Percentiles rank a stretch among this genome's conserved stretches.
Conservation (phyloP, 805 yeast species). For the Wickerhamiella bombiphila region DNA sequence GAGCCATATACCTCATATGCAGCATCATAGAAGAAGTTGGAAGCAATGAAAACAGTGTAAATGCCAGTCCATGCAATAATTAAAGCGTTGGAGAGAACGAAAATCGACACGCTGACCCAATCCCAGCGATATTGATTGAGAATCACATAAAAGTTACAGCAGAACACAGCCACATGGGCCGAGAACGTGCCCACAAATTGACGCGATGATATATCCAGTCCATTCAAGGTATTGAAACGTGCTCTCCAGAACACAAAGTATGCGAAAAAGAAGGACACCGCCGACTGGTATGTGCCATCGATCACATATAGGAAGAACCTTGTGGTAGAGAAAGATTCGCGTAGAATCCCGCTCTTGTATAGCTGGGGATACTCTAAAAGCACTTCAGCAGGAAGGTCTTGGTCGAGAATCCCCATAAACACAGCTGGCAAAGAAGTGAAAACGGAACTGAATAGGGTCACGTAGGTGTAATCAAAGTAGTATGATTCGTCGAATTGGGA, state of each 20-base stretch:
- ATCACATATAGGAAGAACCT: constrained; percentile 48
- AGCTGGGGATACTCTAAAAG: constrained; percentile 57
- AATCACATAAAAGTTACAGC: constrained; percentile 53
- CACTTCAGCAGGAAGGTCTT: constrained; percentile 54
- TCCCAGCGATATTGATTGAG: constrained; percentile 68
- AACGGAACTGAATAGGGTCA: constrained; percentile 67
- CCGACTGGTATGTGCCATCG: constrained; percentile 63
- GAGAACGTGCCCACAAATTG: constrained; percentile 57
- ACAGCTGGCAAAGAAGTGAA: constrained; percentile 71
- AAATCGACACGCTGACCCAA: constrained; percentile 43
- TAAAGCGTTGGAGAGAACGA: constrained; percentile 39
- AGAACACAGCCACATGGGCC: constrained; percentile 43
- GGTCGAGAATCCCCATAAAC: constrained; percentile 57
- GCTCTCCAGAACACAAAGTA: constrained; percentile 40
- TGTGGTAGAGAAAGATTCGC: constrained; percentile 45
- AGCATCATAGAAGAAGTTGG: constrained; percentile 48
- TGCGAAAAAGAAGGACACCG: constrained; percentile 52
- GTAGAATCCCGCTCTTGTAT: constrained; percentile 50
- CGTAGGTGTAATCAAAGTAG: constrained; percentile 59
- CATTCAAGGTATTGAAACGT: constrained; percentile 29
- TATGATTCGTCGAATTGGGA: constrained; percentile 62
- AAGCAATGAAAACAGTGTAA: constrained; percentile 41
- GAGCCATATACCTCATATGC: constrained; percentile 52
- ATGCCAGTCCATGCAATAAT: constrained; percentile 70
- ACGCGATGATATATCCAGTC: constrained; percentile 46